These are phyloP conservation scores for Neofusicoccum parvum DNA, from an alignment of 2,329 filamentous ascomycete species.

Conservation along the genomic window DNA sequence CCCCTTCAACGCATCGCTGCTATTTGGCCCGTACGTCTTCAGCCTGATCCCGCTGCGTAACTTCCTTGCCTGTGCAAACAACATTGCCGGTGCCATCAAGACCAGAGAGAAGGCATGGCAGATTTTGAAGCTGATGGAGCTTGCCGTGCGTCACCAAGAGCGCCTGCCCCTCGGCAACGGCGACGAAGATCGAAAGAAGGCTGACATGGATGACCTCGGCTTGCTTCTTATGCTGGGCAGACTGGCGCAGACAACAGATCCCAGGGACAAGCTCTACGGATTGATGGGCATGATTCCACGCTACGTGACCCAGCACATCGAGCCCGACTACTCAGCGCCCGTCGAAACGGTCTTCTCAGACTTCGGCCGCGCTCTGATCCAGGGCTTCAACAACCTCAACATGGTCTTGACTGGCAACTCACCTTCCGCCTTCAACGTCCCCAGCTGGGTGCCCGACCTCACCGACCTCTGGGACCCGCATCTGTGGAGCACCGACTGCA, in stretches of 20 bases:
- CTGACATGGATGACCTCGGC: background rate
- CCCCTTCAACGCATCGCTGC: background rate
- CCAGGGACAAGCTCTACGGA: background rate
- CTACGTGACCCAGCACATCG: background rate
- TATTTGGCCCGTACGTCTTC: background rate
- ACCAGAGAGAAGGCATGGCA: background rate
- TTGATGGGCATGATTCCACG: background rate
- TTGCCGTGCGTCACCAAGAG: background rate
- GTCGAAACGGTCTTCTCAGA: background rate
- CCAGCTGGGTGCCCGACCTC: background rate
- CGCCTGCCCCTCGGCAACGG: background rate
- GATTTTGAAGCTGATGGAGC: background rate
- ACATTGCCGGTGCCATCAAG: background rate
- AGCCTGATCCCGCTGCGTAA: slow-evolving; percentile 3
- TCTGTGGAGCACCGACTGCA: background rate
- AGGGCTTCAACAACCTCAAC: background rate
- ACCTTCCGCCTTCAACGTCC: background rate
- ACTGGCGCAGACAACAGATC: background rate
- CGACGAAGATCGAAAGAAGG: background rate
- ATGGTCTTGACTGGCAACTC: background rate
- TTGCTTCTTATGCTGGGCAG: background rate
- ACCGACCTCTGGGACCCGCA: background rate
- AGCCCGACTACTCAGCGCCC: background rate
- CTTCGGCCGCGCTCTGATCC: background rate
- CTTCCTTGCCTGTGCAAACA: background rate